Evolutionary conservation across 1,139 yeast genomes (phyloP).

Genomic region (Kurtzmaniella quercitrusa): DNA sequence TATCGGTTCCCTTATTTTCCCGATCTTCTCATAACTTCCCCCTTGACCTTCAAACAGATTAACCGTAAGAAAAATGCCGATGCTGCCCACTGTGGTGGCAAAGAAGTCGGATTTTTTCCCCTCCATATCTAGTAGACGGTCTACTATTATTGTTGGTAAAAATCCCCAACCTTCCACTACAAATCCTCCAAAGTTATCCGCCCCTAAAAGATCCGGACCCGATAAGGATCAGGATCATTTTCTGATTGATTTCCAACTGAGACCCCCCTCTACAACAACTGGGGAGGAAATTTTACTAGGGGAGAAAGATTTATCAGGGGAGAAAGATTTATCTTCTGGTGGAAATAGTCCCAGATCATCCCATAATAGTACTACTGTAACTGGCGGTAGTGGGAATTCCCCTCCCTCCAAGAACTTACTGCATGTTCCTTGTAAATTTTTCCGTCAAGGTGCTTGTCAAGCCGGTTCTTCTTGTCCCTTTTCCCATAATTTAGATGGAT

Average conservation of each 20-base stretch:
- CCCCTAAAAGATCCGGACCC: neutral
- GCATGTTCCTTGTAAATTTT: conserved; percentile 96
- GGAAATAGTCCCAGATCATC: no score
- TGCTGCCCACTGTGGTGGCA: conserved; percentile 3
- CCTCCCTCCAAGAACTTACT: conserved; percentile 47
- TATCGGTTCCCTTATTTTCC: neutral
- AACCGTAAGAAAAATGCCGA: no score
- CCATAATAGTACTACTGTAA: no score
- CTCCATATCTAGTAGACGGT: neutral
- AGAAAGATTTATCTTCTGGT: neutral
- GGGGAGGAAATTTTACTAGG: no score
- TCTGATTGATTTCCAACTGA: conserved; percentile 6
- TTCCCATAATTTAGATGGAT: conserved; percentile 68
- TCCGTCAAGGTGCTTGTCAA: conserved; percentile 85
- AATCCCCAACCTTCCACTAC: neutral
- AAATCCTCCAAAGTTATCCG: neutral
- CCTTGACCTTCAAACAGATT: neutral
- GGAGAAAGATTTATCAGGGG: no score
- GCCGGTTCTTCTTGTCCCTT: conserved; percentile 93
- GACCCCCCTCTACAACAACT: no score
- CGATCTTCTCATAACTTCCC: neutral
- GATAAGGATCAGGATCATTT: conserved; percentile 4
- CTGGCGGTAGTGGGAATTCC: conserved; percentile 4
- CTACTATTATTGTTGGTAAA: neutral
- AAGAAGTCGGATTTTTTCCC: conserved; percentile 3